Evolutionary conservation across 1,284 basidiomycete species (phyloP), one percentile per base, ranked within the genome.

Genomic region (Malassezia slooffiae): DNA sequence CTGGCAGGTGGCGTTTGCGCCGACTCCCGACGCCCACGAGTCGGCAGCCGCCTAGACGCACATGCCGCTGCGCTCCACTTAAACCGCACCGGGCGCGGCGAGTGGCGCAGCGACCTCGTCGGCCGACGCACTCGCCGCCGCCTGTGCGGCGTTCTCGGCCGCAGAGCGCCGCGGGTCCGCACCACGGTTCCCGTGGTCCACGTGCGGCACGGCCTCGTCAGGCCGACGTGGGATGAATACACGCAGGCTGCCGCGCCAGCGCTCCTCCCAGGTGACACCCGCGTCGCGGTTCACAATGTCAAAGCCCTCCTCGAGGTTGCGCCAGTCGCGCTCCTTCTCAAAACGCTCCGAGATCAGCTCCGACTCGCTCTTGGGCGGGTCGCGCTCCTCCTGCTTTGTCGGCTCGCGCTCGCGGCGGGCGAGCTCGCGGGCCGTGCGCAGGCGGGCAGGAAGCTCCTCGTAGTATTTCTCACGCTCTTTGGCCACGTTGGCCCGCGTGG

Each of bases 321-420:
- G 76, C 89, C 89, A 95, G 53, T 80, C 75, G 56, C 80, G 70
- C 74, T 95, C 89, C 72, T 87, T 89, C 71, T 82, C 51, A 41
- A 69, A 58, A 7, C 66, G 46, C 35, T 63, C 52, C 29, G 57
- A 50, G n/a, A 55, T 47, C 82, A 95, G 74, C 62, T 91, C 85
- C 19, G 85, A 80, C 71, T 96, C 86, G 2, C 82, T 88, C 27
- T 79, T 80, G 5, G 89, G 85, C 3, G 86, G 85, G 57, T 85
- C 79, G 32, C 77, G 77, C 48, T 74, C 70, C 72, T 96, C 90
- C 45, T 84, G 82, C 63, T 83, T 83, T 6, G 84, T 90, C 13
- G 82, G 79, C 60, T 89, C 83, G n/a, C 88, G 76, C 32, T 77
- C 77, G 2, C 85, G 80, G 5, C 79, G 75, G 3, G 82, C 79